Base-by-base conservation (phyloP, 306 rosid genomes). In the Sechiopsis laciniata region DNA sequence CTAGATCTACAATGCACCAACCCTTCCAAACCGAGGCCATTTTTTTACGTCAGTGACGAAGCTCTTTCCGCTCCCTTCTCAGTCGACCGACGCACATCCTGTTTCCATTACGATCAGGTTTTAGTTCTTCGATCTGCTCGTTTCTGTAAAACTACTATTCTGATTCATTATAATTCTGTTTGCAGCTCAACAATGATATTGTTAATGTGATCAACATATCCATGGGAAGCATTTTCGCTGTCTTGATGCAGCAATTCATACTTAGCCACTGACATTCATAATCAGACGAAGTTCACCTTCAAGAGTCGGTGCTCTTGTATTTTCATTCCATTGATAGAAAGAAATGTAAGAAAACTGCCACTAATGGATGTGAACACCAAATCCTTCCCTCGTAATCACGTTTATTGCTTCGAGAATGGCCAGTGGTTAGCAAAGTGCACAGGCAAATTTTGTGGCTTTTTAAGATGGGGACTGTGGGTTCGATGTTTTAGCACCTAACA, bases 141-240 rank as follows among this genome's bases (percentile, higher is more conserved):
- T 32, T 12, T 45, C 16, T 42, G 26, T 29, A 45, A 66, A 46
- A 45, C 72, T 20, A 66, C 54, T 19, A 14, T 46, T 67, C 35
- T 61, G 7, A 20, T 63, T 74, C 45, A 10, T 40, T 53, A 19
- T 8, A 10, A 61, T 68, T 63, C 74, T 64, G 78, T 84, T 67
- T 84, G 87, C 96, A 95, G 97, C 99, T 94, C 54, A 89, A 89
- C 52, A 94, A 95, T 56, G 97, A 95, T 70, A 88, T 82, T 3
- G 99, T 95, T 61, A 95, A 95, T 63, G 58, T 95, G 74, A 89
- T 95, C 86, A 95, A 95, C 83, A 91, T 95, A 80, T 89, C 91
- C 22, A 82, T 88, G 84, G 99, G 99, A 29, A 86, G 91, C 84
- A 77, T 88, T 82, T 78, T 88, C 69, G 99, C 99, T n/a, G 84